phyloP scores from a whole-genome alignment of 78 protist genomes.

The Dictyostelium firmibasis region DNA sequence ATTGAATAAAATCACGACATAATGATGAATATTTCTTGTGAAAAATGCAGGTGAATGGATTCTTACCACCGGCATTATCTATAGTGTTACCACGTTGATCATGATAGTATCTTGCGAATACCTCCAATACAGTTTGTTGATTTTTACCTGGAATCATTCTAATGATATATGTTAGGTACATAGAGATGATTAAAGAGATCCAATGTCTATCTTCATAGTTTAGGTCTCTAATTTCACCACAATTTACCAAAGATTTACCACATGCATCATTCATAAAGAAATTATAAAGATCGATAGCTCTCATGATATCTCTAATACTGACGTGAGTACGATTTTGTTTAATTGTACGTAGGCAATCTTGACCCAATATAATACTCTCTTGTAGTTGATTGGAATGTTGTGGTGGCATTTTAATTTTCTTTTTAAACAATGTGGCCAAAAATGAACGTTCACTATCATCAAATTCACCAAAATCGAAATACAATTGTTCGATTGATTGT shows the following conservation, averaged over 20 bases:
- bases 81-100: neutral
- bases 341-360: neutral
- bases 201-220: neutral
- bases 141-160: slow-evolving; percentile 13
- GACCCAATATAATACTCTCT: slow-evolving; percentile 11
- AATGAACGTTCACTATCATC: slow-evolving; percentile 28
- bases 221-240: neutral
- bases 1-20: neutral
- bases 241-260: neutral
- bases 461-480: slow-evolving; percentile 55
- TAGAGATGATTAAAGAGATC: neutral
- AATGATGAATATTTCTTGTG: neutral
- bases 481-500: slow-evolving; percentile 42
- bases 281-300: slow-evolving; percentile 50
- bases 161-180: neutral
- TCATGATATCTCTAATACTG: slow-evolving; percentile 61
- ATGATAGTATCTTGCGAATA: neutral
- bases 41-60: neutral
- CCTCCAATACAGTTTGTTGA: neutral
- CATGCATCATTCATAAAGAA: slow-evolving; percentile 37
- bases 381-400: neutral
- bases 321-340: slow-evolving; percentile 61
- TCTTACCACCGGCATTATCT: neutral
- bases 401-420: neutral
- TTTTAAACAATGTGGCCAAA: neutral